A percentile compares a stretch with the other conserved stretches of the same genome.
Conservation (phyloP, 495 filamentous ascomycete genomes). For the Cladorrhinum samala region DNA sequence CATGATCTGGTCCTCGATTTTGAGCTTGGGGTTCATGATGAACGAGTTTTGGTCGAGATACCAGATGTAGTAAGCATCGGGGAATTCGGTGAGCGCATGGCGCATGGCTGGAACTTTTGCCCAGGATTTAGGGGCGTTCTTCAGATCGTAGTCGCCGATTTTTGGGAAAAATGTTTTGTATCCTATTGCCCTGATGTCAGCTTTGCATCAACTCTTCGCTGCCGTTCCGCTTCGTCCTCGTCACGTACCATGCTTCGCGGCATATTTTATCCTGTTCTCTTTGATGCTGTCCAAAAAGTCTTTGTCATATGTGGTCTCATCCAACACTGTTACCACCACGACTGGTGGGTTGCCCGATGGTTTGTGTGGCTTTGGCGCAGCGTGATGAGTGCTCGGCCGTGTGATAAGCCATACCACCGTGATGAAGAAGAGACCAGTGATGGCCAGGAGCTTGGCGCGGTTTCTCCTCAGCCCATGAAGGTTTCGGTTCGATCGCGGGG, state of each 20-base stretch:
- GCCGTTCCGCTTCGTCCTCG: background rate
- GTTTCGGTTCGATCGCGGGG: slow-evolving; percentile 49
- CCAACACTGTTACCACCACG: slow-evolving; percentile 83
- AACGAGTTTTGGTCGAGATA: slow-evolving; percentile 74
- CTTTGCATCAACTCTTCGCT: background rate
- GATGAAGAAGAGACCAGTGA: slow-evolving; percentile 52
- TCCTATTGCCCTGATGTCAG: slow-evolving; percentile 44
- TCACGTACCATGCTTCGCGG: slow-evolving; percentile 73
- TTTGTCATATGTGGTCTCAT: slow-evolving; percentile 54
- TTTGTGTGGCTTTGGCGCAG: slow-evolving; percentile 14
- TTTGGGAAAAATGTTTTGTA: slow-evolving; percentile 82
- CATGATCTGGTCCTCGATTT: slow-evolving; percentile 68
- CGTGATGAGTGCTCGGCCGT: slow-evolving; percentile 32
- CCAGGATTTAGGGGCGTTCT: slow-evolving; percentile 64
- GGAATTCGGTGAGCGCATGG: slow-evolving; percentile 76
- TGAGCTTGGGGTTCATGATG: slow-evolving; percentile 74
- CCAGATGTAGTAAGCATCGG: slow-evolving; percentile 74
- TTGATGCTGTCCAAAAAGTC: slow-evolving; percentile 64
- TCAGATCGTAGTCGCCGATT: slow-evolving; percentile 67
- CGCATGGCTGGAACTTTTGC: slow-evolving; percentile 75
- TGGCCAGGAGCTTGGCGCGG: slow-evolving; percentile 56
- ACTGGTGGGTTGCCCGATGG: slow-evolving; percentile 64
- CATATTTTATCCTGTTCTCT: slow-evolving; percentile 82
- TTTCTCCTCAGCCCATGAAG: slow-evolving; percentile 57
- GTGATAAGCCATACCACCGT: slow-evolving; percentile 58